These are phyloP conservation scores for Fusarium longipes DNA, from an alignment of 2,329 filamentous ascomycete genomes.

Conservation along the genomic window DNA sequence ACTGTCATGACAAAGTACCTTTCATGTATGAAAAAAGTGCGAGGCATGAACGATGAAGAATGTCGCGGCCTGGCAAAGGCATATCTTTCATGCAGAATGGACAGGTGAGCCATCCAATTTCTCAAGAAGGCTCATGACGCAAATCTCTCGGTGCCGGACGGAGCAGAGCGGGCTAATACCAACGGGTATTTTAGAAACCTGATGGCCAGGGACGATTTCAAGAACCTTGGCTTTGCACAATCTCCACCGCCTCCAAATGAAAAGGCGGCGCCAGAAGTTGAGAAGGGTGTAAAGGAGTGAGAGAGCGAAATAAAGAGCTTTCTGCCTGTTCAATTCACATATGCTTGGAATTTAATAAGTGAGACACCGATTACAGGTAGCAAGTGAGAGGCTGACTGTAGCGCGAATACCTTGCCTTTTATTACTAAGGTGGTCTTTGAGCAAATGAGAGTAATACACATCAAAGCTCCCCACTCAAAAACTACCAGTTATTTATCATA, in stretches of 20 bases:
- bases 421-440: conserved; percentile 18
- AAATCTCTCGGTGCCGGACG: conserved; percentile 18
- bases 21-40: conserved; percentile 83
- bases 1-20: conserved; percentile 87
- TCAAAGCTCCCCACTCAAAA: conserved; percentile 37
- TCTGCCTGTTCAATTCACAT: not conserved
- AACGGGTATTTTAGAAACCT: conserved; percentile 72
- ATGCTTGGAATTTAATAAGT: conserved; percentile 31
- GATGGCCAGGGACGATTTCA: conserved; percentile 96
- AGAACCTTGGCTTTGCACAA: conserved; percentile 82
- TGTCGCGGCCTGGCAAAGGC: conserved; percentile 88
- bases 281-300: conserved; percentile 52
- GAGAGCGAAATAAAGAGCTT: not conserved
- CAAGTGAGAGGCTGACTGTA: not conserved
- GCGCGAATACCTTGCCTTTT: not conserved
- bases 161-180: conserved; percentile 34
- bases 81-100: conserved; percentile 94
- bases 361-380: not conserved
- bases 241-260: conserved; percentile 35
- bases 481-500: conserved; percentile 10
- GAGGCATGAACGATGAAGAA: conserved; percentile 85
- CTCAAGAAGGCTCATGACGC: conserved; percentile 20
- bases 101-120: conserved; percentile 70
- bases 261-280: conserved; percentile 48
- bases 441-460: conserved; percentile 47